Conservation (phyloP, 345 rosid genomes). For the Citrus unshiu region DNA sequence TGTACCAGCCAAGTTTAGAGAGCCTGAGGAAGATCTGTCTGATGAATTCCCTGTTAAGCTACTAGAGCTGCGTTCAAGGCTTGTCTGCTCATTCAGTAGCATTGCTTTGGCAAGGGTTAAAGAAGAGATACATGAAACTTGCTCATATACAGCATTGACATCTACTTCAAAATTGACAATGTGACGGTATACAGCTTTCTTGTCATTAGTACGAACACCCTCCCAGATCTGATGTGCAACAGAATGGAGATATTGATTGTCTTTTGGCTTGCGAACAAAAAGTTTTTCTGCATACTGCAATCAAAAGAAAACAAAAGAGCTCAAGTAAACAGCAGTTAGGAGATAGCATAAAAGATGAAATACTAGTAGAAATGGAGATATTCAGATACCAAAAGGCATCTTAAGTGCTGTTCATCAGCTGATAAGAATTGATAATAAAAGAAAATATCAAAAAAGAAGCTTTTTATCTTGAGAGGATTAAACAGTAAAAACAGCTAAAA, state of each 20-base stretch:
- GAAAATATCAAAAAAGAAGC: not conserved
- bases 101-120: constrained; percentile 83
- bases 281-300: constrained; percentile 91
- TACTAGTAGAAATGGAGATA: no score
- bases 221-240: constrained; percentile 81
- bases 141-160: constrained; percentile 63
- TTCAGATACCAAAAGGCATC: not conserved
- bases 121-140: constrained; percentile 54
- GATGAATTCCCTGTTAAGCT: constrained; percentile 55
- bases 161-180: constrained; percentile 77
- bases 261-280: constrained; percentile 73
- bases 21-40: constrained; percentile 66
- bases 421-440: no score
- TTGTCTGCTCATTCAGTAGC: constrained; percentile 71
- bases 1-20: constrained; percentile 42
- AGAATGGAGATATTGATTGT: constrained; percentile 45
- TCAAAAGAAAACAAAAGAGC: constrained; percentile 9
- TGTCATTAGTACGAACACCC: constrained; percentile 82
- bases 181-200: constrained; percentile 79
- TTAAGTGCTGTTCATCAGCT: not conserved
- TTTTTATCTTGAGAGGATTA: not conserved
- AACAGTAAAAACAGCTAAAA: not conserved
- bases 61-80: constrained; percentile 48
- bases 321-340: not conserved
- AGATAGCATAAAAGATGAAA: not conserved